phyloP scores from a whole-genome alignment of 169 alveolate species.

The Plasmodium sp. region DNA sequence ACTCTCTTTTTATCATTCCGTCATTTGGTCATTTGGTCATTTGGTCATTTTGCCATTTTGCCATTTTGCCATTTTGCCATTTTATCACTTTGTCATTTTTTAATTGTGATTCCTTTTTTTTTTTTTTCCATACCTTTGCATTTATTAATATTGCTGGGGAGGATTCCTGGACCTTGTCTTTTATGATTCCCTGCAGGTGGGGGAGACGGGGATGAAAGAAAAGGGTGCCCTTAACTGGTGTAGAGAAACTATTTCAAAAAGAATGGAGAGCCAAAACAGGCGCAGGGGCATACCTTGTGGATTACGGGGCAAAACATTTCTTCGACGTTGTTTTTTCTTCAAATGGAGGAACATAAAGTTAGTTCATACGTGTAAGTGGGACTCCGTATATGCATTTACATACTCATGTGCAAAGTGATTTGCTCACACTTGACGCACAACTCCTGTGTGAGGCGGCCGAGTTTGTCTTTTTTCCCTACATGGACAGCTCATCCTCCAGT shows the following conservation, averaged over 20 bases:
- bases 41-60: no score
- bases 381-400: background rate
- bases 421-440: background rate
- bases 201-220: background rate
- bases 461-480: constrained; percentile 20
- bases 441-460: background rate
- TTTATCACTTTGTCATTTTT: background rate
- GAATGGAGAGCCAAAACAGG: background rate
- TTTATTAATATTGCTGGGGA: constrained; percentile 90
- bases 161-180: constrained; percentile 84
- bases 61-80: no score
- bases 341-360: background rate
- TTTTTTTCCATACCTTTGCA: constrained; percentile 79
- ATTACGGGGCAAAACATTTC: constrained; percentile 86
- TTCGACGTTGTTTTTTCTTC: constrained; percentile 47
- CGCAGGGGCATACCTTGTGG: constrained; percentile 82
- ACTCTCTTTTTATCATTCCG: background rate
- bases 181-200: constrained; percentile 82
- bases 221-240: background rate
- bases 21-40: background rate
- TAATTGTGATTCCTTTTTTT: background rate
- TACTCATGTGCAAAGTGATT: background rate
- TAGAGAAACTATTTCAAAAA: background rate
- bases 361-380: background rate
- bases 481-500: constrained; percentile 84